Percentiles rank a stretch among this genome's conserved stretches.
phyloP scores from a whole-genome alignment of 805 yeast genomes.

The Zygosaccharomyces gambellarensis region DNA sequence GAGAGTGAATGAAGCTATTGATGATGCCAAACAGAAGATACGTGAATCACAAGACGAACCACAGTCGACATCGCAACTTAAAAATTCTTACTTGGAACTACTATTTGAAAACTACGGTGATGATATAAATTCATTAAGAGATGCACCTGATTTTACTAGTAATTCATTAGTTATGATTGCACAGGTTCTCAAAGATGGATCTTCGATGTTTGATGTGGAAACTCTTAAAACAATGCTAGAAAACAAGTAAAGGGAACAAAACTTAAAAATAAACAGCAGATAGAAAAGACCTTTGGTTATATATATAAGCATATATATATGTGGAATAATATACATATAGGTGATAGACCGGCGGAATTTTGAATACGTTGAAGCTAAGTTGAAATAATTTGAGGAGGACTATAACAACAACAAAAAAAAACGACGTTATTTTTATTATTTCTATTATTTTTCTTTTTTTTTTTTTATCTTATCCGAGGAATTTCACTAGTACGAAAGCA shows the following conservation, averaged over 20 bases:
- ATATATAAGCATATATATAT: neutral
- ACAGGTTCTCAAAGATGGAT: conserved; percentile 52
- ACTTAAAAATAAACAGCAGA: neutral
- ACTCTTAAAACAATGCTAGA: conserved; percentile 37
- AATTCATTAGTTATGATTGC: conserved; percentile 55
- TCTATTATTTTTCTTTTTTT: neutral
- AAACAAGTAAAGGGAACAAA: conserved; percentile 12
- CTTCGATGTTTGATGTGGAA: conserved; percentile 55
- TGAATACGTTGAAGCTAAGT: neutral
- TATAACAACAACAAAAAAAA: neutral
- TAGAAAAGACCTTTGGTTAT: conserved; percentile 8
- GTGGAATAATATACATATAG: conserved; percentile 10
- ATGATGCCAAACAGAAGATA: conserved; percentile 24
- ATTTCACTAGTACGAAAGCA: conserved; percentile 86
- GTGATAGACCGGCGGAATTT: neutral
- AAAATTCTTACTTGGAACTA: conserved; percentile 47
- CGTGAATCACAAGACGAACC: conserved; percentile 1
- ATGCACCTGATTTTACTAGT: conserved; percentile 57
- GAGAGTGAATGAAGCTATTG: conserved; percentile 29
- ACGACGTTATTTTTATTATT: neutral
- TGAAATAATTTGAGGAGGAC: neutral
- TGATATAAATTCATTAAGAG: conserved; percentile 55
- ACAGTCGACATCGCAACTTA: conserved; percentile 11
- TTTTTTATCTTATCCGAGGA: conserved; percentile 43
- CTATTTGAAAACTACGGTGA: conserved; percentile 58